Percentiles rank a stretch among this genome's conserved stretches.
These are phyloP conservation scores for Phylloporus sp. DNA, from an alignment of 768 basidiomycete species.

Conservation along the genomic window DNA sequence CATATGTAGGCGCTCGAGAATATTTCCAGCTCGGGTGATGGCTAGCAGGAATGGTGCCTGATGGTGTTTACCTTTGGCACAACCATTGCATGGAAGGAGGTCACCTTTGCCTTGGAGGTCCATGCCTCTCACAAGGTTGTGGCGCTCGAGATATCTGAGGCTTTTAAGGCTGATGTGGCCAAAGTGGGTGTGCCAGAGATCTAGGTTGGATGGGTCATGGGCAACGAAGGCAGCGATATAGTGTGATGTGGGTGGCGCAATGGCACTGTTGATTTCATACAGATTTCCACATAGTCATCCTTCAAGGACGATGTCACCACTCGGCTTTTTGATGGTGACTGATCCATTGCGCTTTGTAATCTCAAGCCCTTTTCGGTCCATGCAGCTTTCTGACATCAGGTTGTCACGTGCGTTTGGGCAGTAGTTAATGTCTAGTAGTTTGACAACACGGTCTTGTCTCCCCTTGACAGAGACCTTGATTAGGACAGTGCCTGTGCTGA, in stretches of 20 bases:
- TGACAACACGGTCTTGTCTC: too few species aligned
- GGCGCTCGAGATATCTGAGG: background rate
- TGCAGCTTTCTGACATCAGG: too few species aligned
- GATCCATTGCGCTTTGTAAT: too few species aligned
- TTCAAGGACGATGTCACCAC: slow-evolving; percentile 3
- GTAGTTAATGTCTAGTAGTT: too few species aligned
- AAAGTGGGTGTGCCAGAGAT: slow-evolving; percentile 7
- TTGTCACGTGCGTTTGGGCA: too few species aligned
- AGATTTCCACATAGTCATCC: slow-evolving; percentile 3
- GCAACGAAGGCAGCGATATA: background rate
- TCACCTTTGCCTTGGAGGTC: slow-evolving; percentile 3
- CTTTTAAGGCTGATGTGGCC: slow-evolving; percentile 8
- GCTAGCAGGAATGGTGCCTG: slow-evolving; percentile 7
- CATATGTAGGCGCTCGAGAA: too few species aligned
- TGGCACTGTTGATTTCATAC: slow-evolving; percentile 7
- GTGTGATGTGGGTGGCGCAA: background rate
- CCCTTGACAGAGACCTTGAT: too few species aligned
- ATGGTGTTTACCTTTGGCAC: slow-evolving; percentile 10
- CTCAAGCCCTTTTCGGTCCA: too few species aligned
- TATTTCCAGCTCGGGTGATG: too few species aligned
- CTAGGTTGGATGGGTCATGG: background rate
- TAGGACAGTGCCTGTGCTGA: too few species aligned
- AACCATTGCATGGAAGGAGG: slow-evolving; percentile 4
- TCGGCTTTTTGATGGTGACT: too few species aligned
- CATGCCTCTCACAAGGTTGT: slow-evolving; percentile 5